Evolutionary conservation across 106 monocot species (phyloP).

Genomic region (Dendrobium officinale): DNA sequence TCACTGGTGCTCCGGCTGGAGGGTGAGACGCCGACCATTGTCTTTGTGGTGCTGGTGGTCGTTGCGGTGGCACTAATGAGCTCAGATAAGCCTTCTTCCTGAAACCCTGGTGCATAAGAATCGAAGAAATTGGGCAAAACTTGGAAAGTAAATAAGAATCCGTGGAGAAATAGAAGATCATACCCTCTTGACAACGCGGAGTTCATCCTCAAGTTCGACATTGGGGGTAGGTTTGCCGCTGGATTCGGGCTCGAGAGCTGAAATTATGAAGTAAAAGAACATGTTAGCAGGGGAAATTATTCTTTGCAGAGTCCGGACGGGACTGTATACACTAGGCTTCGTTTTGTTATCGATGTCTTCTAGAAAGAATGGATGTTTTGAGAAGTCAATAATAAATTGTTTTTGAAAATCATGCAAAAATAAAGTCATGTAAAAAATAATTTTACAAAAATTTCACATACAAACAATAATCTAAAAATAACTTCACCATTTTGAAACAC

Average conservation of each 20-base stretch:
- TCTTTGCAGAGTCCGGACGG: no score
- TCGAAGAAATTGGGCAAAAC: not conserved
- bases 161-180: slow-evolving; percentile 1
- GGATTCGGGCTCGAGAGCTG: slow-evolving; percentile 2
- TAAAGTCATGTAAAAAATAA: no score
- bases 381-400: no score
- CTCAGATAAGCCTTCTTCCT: slow-evolving; percentile 42
- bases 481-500: no score
- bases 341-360: no score
- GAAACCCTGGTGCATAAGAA: slow-evolving; percentile 1
- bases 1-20: slow-evolving; percentile 24
- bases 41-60: slow-evolving; percentile 30
- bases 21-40: slow-evolving; percentile 21
- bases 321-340: no score
- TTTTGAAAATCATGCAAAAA: no score
- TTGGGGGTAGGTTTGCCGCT: not conserved
- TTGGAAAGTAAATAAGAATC: not conserved
- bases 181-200: slow-evolving; percentile 29
- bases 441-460: no score
- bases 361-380: no score
- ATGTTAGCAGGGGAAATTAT: not conserved
- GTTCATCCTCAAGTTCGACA: slow-evolving; percentile 31
- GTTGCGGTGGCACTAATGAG: slow-evolving; percentile 36
- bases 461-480: no score
- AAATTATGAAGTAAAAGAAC: not conserved